Base-by-base conservation (phyloP, 352 stramenopile genomes). In the Phytophthora pistaciae region DNA sequence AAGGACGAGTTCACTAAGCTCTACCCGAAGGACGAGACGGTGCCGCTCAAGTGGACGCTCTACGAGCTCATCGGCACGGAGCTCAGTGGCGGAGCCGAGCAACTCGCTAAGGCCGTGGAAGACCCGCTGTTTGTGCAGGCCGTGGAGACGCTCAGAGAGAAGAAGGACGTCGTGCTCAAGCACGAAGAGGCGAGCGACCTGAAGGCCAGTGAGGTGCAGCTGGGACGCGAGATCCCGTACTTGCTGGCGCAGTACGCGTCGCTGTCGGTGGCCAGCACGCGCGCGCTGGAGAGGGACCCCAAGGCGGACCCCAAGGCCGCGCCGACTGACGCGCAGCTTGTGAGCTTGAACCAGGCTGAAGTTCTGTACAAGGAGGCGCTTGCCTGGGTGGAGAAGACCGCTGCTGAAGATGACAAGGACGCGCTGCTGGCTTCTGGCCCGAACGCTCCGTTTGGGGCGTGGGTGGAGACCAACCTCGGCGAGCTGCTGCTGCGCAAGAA, bases 141-240 rank as follows among this genome's bases (percentile, higher is more conserved):
- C 0, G 76, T 91, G 27, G 83, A 91, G 52, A 81, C 79, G n/a
- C 68, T 94, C 8, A 74, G 84, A 31, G 52, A 76, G 63, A 90
- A 92, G 69, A 90, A 93, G n/a, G 72, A 87, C 50, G 69, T 84
- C 1, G 70, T 89, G 21, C 58, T 72, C 5, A 88, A 91, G 54
- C 84, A 91, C 27, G 80, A 88, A 67, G 57, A 83, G 60, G 38
- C 69, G 14, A 70, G 64, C 6, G 54, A 83, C 25, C 58, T 88
- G 40, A 75, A 77, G 42, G 79, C 78, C 0, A 79, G 82, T 7
- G 78, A 91, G 27, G 82, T 82, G 66, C 71, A 85, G 56, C 58
- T 91, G 38, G 83, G 80, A 60, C 83, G 82, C 1, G 84, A 94
- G 54, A 88, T 92, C 59, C 87, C 87, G 67, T 91, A 91, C 57